Conservation (phyloP, 352 stramenopile genomes). For the Pythium folliculosum region DNA sequence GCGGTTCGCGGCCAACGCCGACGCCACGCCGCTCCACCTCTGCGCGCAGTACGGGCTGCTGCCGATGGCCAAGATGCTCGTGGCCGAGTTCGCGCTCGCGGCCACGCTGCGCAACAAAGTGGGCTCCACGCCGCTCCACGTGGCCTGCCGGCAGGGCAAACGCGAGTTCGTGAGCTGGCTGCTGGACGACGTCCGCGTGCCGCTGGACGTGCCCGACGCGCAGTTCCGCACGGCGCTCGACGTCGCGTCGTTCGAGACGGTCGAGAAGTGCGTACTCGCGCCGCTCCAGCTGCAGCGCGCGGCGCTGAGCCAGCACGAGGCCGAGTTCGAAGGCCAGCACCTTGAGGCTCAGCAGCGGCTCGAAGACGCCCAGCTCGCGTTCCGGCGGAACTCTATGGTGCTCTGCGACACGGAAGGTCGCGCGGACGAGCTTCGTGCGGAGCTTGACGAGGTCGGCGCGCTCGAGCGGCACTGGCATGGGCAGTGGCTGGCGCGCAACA, state of each 20-base stretch:
- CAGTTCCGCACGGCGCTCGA: slow-evolving; percentile 53
- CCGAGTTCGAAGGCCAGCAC: slow-evolving; percentile 26
- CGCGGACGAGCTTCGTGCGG: slow-evolving; percentile 29
- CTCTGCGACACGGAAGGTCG: slow-evolving; percentile 42
- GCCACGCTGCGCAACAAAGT: slow-evolving; percentile 55
- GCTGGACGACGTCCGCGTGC: slow-evolving; percentile 33
- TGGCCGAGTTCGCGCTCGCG: slow-evolving; percentile 37
- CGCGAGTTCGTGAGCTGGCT: slow-evolving; percentile 40
- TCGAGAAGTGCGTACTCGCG: slow-evolving; percentile 44
- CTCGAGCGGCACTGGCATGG: slow-evolving; percentile 36
- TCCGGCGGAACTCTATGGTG: slow-evolving; percentile 36
- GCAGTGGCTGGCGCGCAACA: slow-evolving; percentile 13
- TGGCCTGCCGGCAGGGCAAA: slow-evolving; percentile 58
- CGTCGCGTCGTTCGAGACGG: slow-evolving; percentile 42
- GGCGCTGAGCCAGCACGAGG: slow-evolving; percentile 23
- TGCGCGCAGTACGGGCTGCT: slow-evolving; percentile 59
- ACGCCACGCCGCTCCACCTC: slow-evolving; percentile 52
- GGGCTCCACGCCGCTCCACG: slow-evolving; percentile 52
- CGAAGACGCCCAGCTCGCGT: slow-evolving; percentile 19
- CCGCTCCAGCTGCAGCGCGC: slow-evolving; percentile 31
- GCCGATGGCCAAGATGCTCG: slow-evolving; percentile 40
- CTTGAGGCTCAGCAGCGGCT: slow-evolving; percentile 21
- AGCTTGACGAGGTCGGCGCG: slow-evolving; percentile 23
- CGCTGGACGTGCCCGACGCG: slow-evolving; percentile 46
- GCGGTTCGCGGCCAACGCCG: slow-evolving; percentile 40